Percentiles rank a stretch among this genome's conserved stretches.
These are phyloP conservation scores for Hebeloma cylindrosporum DNA, from an alignment of 768 basidiomycete genomes.

Conservation along the genomic window DNA sequence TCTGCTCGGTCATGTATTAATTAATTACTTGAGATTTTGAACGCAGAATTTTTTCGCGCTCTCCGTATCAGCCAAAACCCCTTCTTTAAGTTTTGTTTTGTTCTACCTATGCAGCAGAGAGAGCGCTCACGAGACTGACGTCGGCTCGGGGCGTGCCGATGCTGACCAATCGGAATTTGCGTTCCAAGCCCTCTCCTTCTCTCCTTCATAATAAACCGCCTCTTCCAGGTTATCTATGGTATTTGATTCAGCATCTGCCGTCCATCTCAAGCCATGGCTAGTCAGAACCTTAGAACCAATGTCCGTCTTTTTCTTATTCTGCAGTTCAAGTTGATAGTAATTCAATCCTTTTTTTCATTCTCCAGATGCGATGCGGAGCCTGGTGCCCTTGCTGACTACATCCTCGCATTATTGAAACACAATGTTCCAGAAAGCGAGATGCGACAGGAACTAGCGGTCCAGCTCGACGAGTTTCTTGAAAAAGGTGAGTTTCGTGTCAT, in stretches of 20 bases:
- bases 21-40: no score
- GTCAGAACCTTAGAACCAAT: conserved; percentile 88
- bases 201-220: background rate
- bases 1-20: no score
- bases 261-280: conserved; percentile 85
- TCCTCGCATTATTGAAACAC: conserved; percentile 90
- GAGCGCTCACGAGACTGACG: no score
- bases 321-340: conserved; percentile 14
- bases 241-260: conserved; percentile 61
- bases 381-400: conserved; percentile 88
- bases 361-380: conserved; percentile 95
- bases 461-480: conserved; percentile 92
- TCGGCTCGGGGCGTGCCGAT: conserved; percentile 5
- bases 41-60: background rate
- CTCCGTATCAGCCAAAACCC: background rate
- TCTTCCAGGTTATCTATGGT: conserved; percentile 46
- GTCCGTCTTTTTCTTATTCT: conserved; percentile 41
- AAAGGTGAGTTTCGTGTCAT: conserved; percentile 53
- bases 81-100: background rate
- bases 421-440: conserved; percentile 82
- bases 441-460: conserved; percentile 69
- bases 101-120: background rate
- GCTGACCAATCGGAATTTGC: conserved; percentile 19
- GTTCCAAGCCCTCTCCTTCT: conserved; percentile 1
- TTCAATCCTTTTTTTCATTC: conserved; percentile 15